These are phyloP conservation scores for Guadua angustifolia DNA, from an alignment of 176 grass and related monocot species.

Conservation along the genomic window DNA sequence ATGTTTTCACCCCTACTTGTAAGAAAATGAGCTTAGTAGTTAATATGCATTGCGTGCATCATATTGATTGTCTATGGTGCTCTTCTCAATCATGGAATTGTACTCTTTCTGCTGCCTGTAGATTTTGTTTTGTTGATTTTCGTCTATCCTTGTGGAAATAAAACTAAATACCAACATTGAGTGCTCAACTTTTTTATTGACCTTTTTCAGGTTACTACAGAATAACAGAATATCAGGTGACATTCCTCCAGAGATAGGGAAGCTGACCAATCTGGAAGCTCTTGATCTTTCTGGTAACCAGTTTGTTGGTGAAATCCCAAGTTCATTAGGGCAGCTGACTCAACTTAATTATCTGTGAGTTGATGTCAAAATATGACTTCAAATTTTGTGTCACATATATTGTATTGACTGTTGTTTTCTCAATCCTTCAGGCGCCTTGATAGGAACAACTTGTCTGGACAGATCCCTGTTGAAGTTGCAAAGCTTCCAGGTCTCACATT, in stretches of 20 bases:
- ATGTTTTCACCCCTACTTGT: neutral
- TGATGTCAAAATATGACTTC: constrained; percentile 23
- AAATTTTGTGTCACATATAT: constrained; percentile 24
- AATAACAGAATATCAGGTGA: constrained; percentile 90
- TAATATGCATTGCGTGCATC: neutral
- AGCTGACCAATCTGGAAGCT: constrained; percentile 71
- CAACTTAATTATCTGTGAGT: constrained; percentile 90
- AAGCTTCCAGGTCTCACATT: constrained; percentile 91
- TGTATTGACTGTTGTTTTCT: constrained; percentile 40
- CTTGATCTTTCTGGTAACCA: constrained; percentile 94
- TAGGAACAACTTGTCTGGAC: constrained; percentile 85
- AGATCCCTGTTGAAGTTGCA: constrained; percentile 77
- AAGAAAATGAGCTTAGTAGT: neutral
- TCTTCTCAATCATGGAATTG: constrained; percentile 21
- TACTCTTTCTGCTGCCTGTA: neutral
- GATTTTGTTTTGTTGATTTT: constrained; percentile 28
- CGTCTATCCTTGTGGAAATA: constrained; percentile 5
- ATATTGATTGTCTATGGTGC: neutral
- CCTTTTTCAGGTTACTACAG: constrained; percentile 74
- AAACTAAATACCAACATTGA: neutral
- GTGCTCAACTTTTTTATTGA: constrained; percentile 16
- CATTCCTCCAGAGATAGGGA: constrained; percentile 85
- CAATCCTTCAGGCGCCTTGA: constrained; percentile 76
- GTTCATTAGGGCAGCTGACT: constrained; percentile 73
- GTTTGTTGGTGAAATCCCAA: constrained; percentile 83